Evolutionary conservation across 768 basidiomycete genomes (phyloP).

Genomic region (Lepiota venenata): DNA sequence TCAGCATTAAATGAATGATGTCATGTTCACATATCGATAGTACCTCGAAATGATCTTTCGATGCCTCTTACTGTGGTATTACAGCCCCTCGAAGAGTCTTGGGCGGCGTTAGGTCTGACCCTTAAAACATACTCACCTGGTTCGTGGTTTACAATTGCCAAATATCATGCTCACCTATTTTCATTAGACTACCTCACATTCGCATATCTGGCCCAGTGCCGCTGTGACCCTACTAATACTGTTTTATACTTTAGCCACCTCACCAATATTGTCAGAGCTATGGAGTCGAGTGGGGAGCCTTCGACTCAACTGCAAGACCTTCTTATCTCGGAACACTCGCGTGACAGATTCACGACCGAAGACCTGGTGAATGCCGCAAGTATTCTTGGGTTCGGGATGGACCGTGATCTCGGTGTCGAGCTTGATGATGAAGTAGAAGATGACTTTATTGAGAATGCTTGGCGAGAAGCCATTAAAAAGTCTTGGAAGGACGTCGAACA

Average conservation of each 20-base stretch:
- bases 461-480: constrained; percentile 55
- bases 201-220: constrained; percentile 77
- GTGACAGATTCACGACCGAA: constrained; percentile 58
- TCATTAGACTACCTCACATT: constrained; percentile 68
- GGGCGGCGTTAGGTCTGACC: constrained; percentile 62
- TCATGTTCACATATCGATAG: constrained; percentile 24
- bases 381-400: constrained; percentile 64
- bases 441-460: constrained; percentile 67
- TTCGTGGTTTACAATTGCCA: constrained; percentile 25
- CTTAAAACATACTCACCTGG: constrained; percentile 62
- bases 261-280: constrained; percentile 42
- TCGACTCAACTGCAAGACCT: constrained; percentile 53
- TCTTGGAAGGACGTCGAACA: constrained; percentile 52
- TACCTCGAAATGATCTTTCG: constrained; percentile 51
- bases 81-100: constrained; percentile 34
- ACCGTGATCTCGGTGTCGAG: constrained; percentile 59
- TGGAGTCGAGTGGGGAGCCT: constrained; percentile 46
- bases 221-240: constrained; percentile 71
- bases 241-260: constrained; percentile 61
- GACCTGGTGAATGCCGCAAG: constrained; percentile 48
- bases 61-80: constrained; percentile 34
- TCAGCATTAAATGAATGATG: neutral
- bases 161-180: neutral
- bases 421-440: constrained; percentile 68
- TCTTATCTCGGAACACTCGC: constrained; percentile 55